Evolutionary conservation across 2,329 filamentous ascomycete genomes (phyloP), one percentile per base, ranked within the genome.

Genomic region (Colletotrichum scovillei): DNA sequence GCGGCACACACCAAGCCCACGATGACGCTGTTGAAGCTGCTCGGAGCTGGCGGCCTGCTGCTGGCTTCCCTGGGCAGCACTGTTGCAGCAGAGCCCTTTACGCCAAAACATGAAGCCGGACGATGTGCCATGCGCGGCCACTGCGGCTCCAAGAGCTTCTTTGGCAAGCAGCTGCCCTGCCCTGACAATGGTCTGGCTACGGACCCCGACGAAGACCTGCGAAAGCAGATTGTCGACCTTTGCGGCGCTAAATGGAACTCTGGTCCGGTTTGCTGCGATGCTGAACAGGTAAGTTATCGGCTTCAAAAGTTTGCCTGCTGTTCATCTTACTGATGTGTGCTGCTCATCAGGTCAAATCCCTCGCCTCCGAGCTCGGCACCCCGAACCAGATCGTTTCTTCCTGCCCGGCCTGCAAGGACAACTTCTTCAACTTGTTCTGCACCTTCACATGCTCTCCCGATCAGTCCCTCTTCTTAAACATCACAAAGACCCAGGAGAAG

Each of bases 401-500:
- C 11, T 99, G 97, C 81, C 97, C 97, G 1, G 97, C 97, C 38
- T 99, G 97, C 89, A 97, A 97, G 83, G 93, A 95, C 78, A 99
- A 99, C 86, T 99, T 99, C 87, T 98, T 94, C 87, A 97, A 99
- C 85, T 88, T 97, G 57, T 99, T 99, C 83, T 99, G 97, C 85
- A 97, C 95, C 5, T 98, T 99, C 80, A 98, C 95, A 2, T 99
- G 97, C 86, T 99, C 97, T 5, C 96, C 97, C 6, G 93, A 99
- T 79, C 97, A 99, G 82, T 98, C 95, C 0, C 87, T 97, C 0
- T 99, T 99, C 80, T 88, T 99, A 81, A 99, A 99, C 79, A 91
- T 99, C 56, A 98, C 97, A 12, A 84, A 92, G 66, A 93, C 92
- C 0, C 89, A 90, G 75, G 82, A 88, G 26, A 94, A 91, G 80